Evolutionary conservation across 495 filamentous ascomycete species (phyloP).

Genomic region (Penicillium silybi): DNA sequence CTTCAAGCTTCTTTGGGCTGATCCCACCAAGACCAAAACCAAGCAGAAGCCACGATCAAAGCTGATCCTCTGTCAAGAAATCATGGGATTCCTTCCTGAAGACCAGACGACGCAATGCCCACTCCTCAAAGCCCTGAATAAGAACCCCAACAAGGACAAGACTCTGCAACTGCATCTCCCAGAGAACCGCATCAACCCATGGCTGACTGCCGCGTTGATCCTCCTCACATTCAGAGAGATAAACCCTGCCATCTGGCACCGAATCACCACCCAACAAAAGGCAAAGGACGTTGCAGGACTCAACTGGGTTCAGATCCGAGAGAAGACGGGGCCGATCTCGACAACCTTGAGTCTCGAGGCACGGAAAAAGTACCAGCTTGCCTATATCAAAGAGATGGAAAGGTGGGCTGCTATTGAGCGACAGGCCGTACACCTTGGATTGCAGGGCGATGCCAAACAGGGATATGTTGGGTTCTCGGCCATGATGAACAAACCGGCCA

Average conservation of each 20-base stretch:
- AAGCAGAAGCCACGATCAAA: not conserved
- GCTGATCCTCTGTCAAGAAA: slow-evolving; percentile 1
- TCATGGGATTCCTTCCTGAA: slow-evolving; percentile 11
- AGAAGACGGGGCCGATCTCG: not conserved
- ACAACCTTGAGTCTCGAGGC: not conserved
- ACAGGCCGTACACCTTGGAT: not conserved
- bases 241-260: slow-evolving; percentile 18
- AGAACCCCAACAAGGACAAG: slow-evolving; percentile 7
- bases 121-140: slow-evolving; percentile 19
- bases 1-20: slow-evolving; percentile 1
- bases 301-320: slow-evolving; percentile 14
- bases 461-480: not conserved
- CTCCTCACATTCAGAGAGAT: slow-evolving; percentile 28
- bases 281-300: slow-evolving; percentile 16
- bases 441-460: not conserved
- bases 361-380: not conserved
- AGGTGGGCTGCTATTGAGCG: not conserved
- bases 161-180: slow-evolving; percentile 23
- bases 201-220: slow-evolving; percentile 31
- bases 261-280: slow-evolving; percentile 11
- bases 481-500: not conserved
- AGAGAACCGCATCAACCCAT: slow-evolving; percentile 14
- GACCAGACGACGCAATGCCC: not conserved
- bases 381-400: not conserved
- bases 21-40: slow-evolving; percentile 2